These are phyloP conservation scores for Sclerotinia nivalis DNA, from an alignment of 2,329 filamentous ascomycete genomes.

Conservation along the genomic window DNA sequence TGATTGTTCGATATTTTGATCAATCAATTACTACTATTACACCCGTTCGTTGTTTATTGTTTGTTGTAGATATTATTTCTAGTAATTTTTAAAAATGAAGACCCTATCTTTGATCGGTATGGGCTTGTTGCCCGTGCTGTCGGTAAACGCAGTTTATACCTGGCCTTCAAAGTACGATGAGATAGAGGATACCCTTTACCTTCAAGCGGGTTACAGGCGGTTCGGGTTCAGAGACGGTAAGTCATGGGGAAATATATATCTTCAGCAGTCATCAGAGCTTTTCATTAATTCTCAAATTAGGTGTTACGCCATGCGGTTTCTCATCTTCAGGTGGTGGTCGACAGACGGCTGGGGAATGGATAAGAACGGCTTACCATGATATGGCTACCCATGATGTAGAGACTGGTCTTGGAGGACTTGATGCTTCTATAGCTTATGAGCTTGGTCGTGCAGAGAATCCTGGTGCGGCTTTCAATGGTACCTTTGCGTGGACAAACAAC, in stretches of 20 bases:
- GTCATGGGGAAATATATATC: not conserved
- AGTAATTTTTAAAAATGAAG: not conserved
- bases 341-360: conserved; percentile 53
- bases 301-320: conserved; percentile 4
- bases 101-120: not conserved
- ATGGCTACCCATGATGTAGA: conserved; percentile 54
- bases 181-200: not conserved
- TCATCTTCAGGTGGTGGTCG: not conserved
- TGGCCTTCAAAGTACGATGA: conserved; percentile 11
- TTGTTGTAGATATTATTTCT: not conserved
- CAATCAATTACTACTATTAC: not conserved
- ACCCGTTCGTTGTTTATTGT: not conserved
- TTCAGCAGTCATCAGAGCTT: not conserved
- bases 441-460: conserved; percentile 44
- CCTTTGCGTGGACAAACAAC: not conserved
- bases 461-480: conserved; percentile 45
- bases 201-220: not conserved
- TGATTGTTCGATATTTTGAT: not conserved
- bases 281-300: not conserved
- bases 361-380: conserved; percentile 62
- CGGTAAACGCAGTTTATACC: not conserved
- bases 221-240: conserved; percentile 3
- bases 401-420: conserved; percentile 50
- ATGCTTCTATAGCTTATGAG: conserved; percentile 44
- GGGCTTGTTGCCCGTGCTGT: conserved; percentile 6